Base-by-base conservation (phyloP, 2,329 filamentous ascomycete genomes). In the Diaporthe vexans region DNA sequence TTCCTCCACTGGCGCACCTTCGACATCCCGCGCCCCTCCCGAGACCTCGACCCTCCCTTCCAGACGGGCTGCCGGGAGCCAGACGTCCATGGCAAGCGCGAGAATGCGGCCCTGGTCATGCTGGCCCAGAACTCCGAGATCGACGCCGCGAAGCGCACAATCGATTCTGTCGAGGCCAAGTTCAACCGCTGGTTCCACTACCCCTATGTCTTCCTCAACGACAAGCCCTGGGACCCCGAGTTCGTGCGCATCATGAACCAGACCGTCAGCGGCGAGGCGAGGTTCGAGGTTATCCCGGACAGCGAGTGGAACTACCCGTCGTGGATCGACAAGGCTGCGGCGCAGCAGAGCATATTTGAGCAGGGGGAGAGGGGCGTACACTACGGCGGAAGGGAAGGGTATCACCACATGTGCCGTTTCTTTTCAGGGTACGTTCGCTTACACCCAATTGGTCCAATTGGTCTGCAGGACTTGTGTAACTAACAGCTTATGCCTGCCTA, bases 111-210 rank as follows among this genome's bases (percentile, higher is more conserved):
- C 48, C 76, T 87, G 40, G 83, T 87, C 56, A 87, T 87, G 85
- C 80, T 87, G 72, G 85, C 84, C 69, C 85, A 85, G 51, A 87
- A 87, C 77, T 78, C 79, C 29, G 86, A 87, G 77, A 81, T 85
- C 13, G 77, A 81, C 35, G 80, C 81, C 75, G 85, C 84, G 1
- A 82, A 83, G 71, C 80, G 81, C 70, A 84, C 84, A 3, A 78
- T 87, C n/a, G 76, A 78, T 21, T 84, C 81, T 40, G 81, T 87
- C 65, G 85, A 87, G 78, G 77, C 78, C 29, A 83, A 85, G 73
- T 87, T 86, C 80, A 87, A 87, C 80, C 80, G 81, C 71, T 86
- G 84, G 82, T 87, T 84, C 79, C 81, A 85, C 73, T 87, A 87
- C 76, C 85, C 85, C 5, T 82, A 85, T 74, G 78, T 87, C 43